Conservation (phyloP, 2,329 filamentous ascomycete genomes). For the Aciculosporium take region DNA sequence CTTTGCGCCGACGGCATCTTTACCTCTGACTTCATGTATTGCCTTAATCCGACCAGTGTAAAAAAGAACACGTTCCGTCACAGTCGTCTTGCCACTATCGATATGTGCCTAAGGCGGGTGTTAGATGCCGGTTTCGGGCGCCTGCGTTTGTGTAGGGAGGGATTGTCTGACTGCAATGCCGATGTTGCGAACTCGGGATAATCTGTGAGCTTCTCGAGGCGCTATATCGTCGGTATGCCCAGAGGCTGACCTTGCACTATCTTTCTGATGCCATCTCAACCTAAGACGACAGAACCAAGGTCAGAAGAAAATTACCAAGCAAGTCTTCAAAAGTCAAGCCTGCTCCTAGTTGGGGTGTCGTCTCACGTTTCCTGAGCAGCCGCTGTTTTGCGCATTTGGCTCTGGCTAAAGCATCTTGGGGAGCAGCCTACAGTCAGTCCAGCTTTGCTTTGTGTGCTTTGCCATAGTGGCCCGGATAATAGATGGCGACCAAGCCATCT, state of each 20-base stretch:
- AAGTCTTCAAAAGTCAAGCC: background rate
- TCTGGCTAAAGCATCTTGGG: conserved; percentile 20
- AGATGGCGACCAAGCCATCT: conserved; percentile 29
- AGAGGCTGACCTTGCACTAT: conserved; percentile 35
- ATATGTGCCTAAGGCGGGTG: conserved; percentile 61
- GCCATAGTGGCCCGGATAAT: conserved; percentile 16
- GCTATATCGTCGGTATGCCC: conserved; percentile 61
- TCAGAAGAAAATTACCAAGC: conserved; percentile 1
- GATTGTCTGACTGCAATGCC: conserved; percentile 66
- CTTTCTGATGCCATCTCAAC: conserved; percentile 40
- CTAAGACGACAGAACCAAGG: conserved; percentile 10
- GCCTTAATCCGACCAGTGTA: conserved; percentile 95
- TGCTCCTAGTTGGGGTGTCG: background rate
- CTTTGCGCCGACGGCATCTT: conserved; percentile 91
- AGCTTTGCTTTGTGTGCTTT: conserved; percentile 10
- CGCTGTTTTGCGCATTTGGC: conserved; percentile 13
- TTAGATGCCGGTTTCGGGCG: conserved; percentile 11
- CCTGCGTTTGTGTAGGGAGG: background rate
- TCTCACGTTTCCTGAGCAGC: conserved; percentile 30
- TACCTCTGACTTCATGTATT: conserved; percentile 92
- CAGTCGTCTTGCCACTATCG: conserved; percentile 95
- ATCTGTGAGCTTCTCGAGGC: conserved; percentile 60
- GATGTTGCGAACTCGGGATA: conserved; percentile 83
- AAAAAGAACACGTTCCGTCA: conserved; percentile 90
- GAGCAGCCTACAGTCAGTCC: background rate